Conservation (phyloP, 2,329 filamentous ascomycete genomes). For the Periconia macrospinosa region DNA sequence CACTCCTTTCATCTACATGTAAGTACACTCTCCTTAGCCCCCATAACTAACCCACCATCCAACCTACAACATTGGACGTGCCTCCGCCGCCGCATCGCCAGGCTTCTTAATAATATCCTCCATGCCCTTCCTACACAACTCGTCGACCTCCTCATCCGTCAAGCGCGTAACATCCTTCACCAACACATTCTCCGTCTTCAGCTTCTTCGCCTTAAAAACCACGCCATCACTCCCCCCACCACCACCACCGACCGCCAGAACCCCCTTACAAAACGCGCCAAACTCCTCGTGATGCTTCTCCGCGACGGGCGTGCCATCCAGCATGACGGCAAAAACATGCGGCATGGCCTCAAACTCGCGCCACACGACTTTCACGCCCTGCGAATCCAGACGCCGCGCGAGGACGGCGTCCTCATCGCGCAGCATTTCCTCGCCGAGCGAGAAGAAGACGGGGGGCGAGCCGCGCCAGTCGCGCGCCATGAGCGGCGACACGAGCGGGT, state of each 20-base stretch:
- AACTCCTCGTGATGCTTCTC: constrained; percentile 42
- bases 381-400: constrained; percentile 57
- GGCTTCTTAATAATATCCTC: constrained; percentile 25
- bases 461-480: constrained; percentile 62
- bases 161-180: constrained; percentile 29
- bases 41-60: too few species aligned
- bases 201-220: constrained; percentile 30
- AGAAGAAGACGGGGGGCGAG: constrained; percentile 68
- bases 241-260: constrained; percentile 14
- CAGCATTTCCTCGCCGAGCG: constrained; percentile 71
- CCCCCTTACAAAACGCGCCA: constrained; percentile 33
- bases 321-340: constrained; percentile 62
- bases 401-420: constrained; percentile 67
- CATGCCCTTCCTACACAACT: constrained; percentile 30
- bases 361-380: constrained; percentile 65
- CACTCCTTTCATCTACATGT: too few species aligned
- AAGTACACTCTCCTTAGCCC: too few species aligned
- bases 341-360: constrained; percentile 82
- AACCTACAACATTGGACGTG: too few species aligned
- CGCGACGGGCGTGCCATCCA: constrained; percentile 27
- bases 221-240: constrained; percentile 9
- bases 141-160: constrained; percentile 33
- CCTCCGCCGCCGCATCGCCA: constrained; percentile 4
- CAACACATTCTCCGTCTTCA: constrained; percentile 28
- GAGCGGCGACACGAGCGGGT: constrained; percentile 70